Conservation (phyloP, 768 basidiomycete genomes). For the Cubamyces sp. region DNA sequence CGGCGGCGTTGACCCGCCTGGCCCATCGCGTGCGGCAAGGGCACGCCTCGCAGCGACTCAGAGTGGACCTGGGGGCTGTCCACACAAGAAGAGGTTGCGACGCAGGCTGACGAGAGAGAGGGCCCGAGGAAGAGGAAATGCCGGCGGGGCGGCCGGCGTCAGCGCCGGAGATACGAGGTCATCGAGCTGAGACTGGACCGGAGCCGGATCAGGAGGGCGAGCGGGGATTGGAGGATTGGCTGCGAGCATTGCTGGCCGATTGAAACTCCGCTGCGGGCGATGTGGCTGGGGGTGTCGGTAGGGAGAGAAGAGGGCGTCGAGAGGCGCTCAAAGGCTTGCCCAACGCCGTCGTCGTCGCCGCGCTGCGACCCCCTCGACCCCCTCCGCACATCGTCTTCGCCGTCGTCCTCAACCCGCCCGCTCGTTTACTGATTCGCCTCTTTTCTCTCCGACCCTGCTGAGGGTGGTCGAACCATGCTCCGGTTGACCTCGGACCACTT, state of each 20-base stretch:
- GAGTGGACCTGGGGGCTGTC: too few relatives aligned
- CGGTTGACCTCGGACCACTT: constrained; percentile 92
- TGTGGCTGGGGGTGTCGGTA: constrained; percentile 11
- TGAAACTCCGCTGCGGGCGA: constrained; percentile 19
- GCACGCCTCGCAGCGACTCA: too few relatives aligned
- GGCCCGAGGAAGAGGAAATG: too few relatives aligned
- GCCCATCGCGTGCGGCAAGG: too few relatives aligned
- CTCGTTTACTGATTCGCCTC: constrained; percentile 24
- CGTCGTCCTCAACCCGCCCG: constrained; percentile 23
- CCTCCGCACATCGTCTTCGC: constrained; percentile 12
- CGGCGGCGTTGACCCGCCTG: too few relatives aligned
- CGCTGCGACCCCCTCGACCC: constrained; percentile 19
- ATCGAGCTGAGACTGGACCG: constrained; percentile 3
- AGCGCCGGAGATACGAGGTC: not conserved
- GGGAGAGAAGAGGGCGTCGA: not conserved
- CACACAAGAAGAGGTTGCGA: too few relatives aligned
- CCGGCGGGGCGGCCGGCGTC: not conserved
- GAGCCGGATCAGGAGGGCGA: not conserved
- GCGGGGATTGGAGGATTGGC: constrained; percentile 1
- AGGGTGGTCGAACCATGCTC: constrained; percentile 55
- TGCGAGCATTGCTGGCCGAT: constrained; percentile 15
- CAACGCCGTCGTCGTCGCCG: constrained; percentile 26
- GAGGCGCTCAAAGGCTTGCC: constrained; percentile 20
- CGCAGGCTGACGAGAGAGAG: too few relatives aligned
- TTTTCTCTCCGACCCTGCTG: constrained; percentile 13